Evolutionary conservation across 73 alveolate species (phyloP), one percentile per base, ranked within the genome.

Genomic region (Paramecium bursaria): DNA sequence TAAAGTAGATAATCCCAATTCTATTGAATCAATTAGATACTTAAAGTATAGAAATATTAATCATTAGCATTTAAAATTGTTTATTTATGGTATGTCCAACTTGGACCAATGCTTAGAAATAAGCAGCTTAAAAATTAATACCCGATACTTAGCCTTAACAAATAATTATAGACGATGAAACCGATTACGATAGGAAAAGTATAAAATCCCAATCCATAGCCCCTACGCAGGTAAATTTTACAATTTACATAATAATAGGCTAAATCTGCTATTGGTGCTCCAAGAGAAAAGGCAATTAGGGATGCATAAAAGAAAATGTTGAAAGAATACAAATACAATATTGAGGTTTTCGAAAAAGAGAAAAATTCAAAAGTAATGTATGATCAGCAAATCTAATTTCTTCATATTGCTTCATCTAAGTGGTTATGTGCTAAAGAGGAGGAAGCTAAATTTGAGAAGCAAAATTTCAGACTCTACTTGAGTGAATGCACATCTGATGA

Each of bases 401-500:
- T 79, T 22, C 89, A 79, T 54, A 44, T 79, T 11, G 76, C 67
- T 13, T 79, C 89, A 53, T 61, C 80, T 11, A 79, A 55, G 46
- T 79, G 89, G 89, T 17, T 79, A 1, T 25, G 74, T 11, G 42
- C 60, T 11, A 48, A 31, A 46, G 48, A 10, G 9, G 76, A 53
- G 21, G 89, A 54, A 25, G 90, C 93, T 2, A 88, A 87, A 25
- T 44, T 61, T 42, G 80, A 87, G 55, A 87, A 82, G 23, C 86
- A 87, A 48, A 87, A 87, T 35, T 85, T 86, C 19, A 87, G 67
- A 46, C 75, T 85, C 23, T 29, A 53, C 11, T 48, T 87, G 3
- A 74, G 86, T 44, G 91, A 85, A 13, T 87, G 33, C 54, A 53
- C 91, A 14, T 35, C 75, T 48, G 91, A 73, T 7, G 53, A 57